Evolutionary conservation across 2,329 filamentous ascomycete species (phyloP).

Genomic region (Xenosphaeropsis pyriputrescens): DNA sequence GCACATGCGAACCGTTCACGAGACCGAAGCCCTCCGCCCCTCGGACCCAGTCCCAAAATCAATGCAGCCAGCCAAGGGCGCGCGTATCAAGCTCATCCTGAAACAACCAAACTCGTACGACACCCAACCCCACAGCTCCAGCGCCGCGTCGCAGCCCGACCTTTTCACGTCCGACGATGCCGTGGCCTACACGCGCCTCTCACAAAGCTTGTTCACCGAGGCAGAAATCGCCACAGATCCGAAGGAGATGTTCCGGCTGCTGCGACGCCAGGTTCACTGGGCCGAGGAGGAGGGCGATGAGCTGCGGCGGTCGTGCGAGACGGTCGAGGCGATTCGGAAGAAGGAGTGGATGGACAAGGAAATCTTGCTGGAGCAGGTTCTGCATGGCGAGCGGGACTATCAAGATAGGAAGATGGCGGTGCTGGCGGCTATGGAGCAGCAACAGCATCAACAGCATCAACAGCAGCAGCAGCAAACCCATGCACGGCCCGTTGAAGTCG

Average conservation of each 20-base stretch:
- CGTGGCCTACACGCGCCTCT: conserved; percentile 14
- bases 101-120: conserved; percentile 43
- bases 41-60: conserved; percentile 61
- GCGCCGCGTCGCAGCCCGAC: neutral
- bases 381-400: conserved; percentile 52
- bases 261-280: conserved; percentile 56
- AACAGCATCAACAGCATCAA: conserved; percentile 7
- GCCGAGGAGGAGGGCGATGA: conserved; percentile 50
- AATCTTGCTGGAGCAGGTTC: conserved; percentile 58
- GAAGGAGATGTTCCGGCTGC: conserved; percentile 49
- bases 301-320: conserved; percentile 49
- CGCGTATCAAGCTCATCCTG: conserved; percentile 47
- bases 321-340: conserved; percentile 50
- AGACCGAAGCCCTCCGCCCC: conserved; percentile 83
- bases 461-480: conserved; percentile 6
- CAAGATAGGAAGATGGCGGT: conserved; percentile 41
- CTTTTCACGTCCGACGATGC: conserved; percentile 20
- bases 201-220: conserved; percentile 41
- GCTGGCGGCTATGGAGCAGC: conserved; percentile 25
- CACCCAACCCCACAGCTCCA: conserved; percentile 31
- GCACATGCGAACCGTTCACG: conserved; percentile 97
- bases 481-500: too few species aligned
- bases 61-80: conserved; percentile 32
- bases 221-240: conserved; percentile 48
- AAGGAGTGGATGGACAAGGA: conserved; percentile 73